Evolutionary conservation across 2,329 filamentous ascomycete species (phyloP), one percentile per base, ranked within the genome.

Genomic region (Aspergillus chevalieri): DNA sequence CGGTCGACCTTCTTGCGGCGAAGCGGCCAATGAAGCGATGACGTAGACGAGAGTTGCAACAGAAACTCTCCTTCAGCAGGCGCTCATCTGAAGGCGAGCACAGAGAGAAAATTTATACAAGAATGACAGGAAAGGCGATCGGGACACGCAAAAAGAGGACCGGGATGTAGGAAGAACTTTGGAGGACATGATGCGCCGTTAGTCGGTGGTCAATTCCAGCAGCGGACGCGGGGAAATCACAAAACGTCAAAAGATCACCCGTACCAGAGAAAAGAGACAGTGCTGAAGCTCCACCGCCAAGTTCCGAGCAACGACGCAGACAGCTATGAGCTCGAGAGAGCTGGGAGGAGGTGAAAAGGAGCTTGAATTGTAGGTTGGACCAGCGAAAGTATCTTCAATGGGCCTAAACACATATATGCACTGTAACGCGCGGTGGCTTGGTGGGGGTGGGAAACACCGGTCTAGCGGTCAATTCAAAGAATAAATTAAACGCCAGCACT

Each of bases 31-130:
- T 57, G 58, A 54, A 50, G 54, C 63, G 63, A 68, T 68, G 66
- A 68, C 65, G 65, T 68, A 63, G 65, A 68, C 63, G 64, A 66
- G 55, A 64, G 54, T 56, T 39, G 36, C n/a, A 19, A 19, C 36
- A n/a, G 14, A 14, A 28, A 8, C n/a, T 8, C 24, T 28, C 19
- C 19, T 22, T 44, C 42, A 44, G 42, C 42, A 15, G 19, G 14
- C 8, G 9, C 17, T 43, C 42, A 44, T 44, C 15, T 14, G 42
- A 15, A 28, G 41, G 21, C 5, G 19, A 12, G 22, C 43, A 4
- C 26, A n/a, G 43, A 30, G n/a, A 22, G 19, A 43, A 26, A 30
- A 17, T 28, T 44, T 10, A 19, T 19, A 30, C 21, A 30, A 15
- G 15, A 44, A 30, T 30, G 10, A 30, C 26, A 30, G 41, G 19